Evolutionary conservation across 2,329 filamentous ascomycete species (phyloP), one percentile per base, ranked within the genome.

Genomic region (Metarhizium brunneum): DNA sequence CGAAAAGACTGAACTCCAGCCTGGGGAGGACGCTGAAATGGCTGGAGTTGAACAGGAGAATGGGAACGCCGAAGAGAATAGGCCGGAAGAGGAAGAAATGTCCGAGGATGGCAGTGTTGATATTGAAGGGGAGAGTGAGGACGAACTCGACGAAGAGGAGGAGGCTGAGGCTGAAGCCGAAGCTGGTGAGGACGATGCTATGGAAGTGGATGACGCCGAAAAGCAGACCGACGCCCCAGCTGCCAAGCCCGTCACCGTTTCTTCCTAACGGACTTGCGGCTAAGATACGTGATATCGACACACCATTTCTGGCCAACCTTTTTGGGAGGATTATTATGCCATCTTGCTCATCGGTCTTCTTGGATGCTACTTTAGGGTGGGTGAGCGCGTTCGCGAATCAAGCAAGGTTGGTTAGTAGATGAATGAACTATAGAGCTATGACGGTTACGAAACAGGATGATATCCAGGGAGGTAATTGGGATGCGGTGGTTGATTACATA

Each of bases 61-160:
- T 52, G 66, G 64, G 20, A 66, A 69, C 57, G 63, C 58, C 45
- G 59, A 68, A 32, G 71, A 68, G 38, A 72, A 73, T 40, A 73
- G 70, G 45, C 75, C 78, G 25, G 83, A 88, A 18, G 86, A 88
- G 54, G 84, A 86, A 16, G 84, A 84, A 57, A 76, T 77, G 61
- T 88, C 85, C 16, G 87, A 92, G 58, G 87, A 84, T 57, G 88
- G 85, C 61, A 89, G 85, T 64, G 88, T 91, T 68, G 88, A 91
- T 68, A 83, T 91, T 49, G 88, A 90, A 65, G 85, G 84, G 55
- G 88, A 91, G 69, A 89, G 84, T 63, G 84, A 84, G 62, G 87
- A 87, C 36, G 85, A 85, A 58, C 83, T 89, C 29, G 83, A 85
- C 54, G 84, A 87, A 57, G 85, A 87, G 52, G 70, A 59, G 10